phyloP scores from a whole-genome alignment of 164 flowering plant genomes.

The Euptelea pleiosperma region DNA sequence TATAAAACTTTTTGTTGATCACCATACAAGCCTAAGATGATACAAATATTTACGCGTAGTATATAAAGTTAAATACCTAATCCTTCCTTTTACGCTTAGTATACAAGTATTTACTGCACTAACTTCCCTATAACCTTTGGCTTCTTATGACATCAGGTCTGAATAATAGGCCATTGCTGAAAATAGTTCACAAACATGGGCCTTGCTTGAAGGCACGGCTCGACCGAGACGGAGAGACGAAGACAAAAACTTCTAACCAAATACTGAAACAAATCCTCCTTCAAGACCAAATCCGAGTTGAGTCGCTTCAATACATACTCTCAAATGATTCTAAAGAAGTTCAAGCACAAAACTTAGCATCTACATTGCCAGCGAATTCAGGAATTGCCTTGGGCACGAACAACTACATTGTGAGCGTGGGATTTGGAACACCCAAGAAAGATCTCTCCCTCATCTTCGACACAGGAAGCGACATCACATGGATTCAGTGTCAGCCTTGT shows the following conservation, averaged over 20 bases:
- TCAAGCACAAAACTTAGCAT: not conserved
- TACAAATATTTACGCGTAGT: no score
- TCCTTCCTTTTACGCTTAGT: no score
- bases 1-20: no score
- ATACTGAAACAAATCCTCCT: conserved; percentile 31
- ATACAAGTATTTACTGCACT: not conserved
- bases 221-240: not conserved
- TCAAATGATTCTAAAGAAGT: not conserved
- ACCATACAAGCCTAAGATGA: no score
- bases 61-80: not conserved
- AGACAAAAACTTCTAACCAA: conserved; percentile 6
- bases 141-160: no score
- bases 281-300: conserved; percentile 51
- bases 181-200: conserved; percentile 46
- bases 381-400: conserved; percentile 46
- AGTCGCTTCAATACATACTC: conserved; percentile 32
- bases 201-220: conserved; percentile 36
- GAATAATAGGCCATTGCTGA: no score
- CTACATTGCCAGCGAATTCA: conserved; percentile 38
- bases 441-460: conserved; percentile 50
- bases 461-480: conserved; percentile 63
- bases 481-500: conserved; percentile 70
- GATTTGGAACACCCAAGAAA: conserved; percentile 62
- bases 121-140: not conserved
- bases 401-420: conserved; percentile 52